A percentile compares a stretch with the other conserved stretches of the same genome.
Evolutionary conservation across 768 basidiomycete genomes (phyloP).

Genomic region (Hypsizygus marmoreus): DNA sequence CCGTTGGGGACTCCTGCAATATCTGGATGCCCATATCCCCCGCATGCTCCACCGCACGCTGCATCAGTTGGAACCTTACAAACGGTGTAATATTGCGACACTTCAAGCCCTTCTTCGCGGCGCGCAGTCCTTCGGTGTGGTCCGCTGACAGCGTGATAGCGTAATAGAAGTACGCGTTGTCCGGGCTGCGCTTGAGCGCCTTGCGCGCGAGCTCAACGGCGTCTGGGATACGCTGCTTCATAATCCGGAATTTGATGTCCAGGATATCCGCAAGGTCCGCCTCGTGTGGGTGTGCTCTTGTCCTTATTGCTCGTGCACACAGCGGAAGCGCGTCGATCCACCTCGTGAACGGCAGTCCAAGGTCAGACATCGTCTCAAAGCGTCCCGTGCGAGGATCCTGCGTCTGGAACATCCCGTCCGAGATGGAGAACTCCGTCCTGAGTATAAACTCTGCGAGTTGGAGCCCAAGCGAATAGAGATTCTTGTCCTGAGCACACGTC

Average conservation of each 20-base stretch:
- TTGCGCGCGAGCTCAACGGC: slow-evolving; percentile 49
- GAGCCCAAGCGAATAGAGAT: slow-evolving; percentile 54
- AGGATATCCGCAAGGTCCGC: slow-evolving; percentile 62
- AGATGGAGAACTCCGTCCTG: slow-evolving; percentile 60
- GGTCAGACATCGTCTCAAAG: slow-evolving; percentile 38
- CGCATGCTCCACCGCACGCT: slow-evolving; percentile 64
- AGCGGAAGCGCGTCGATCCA: slow-evolving; percentile 62
- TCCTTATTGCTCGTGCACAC: slow-evolving; percentile 59
- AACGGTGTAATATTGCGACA: slow-evolving; percentile 56
- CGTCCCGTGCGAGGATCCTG: slow-evolving; percentile 44
- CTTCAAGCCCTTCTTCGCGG: slow-evolving; percentile 67
- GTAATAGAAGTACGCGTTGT: slow-evolving; percentile 66
- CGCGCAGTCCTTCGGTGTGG: slow-evolving; percentile 52
- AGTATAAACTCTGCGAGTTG: slow-evolving; percentile 51
- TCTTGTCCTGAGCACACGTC: slow-evolving; percentile 42
- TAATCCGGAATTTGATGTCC: slow-evolving; percentile 61
- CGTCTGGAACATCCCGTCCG: slow-evolving; percentile 55
- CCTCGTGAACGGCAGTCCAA: slow-evolving; percentile 60
- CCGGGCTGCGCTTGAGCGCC: slow-evolving; percentile 54
- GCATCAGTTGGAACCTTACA: slow-evolving; percentile 55
- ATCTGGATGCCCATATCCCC: slow-evolving; percentile 54
- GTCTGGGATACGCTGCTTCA: slow-evolving; percentile 48
- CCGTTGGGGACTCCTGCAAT: slow-evolving; percentile 44
- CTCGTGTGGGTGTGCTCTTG: slow-evolving; percentile 40
- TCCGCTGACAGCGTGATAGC: slow-evolving; percentile 54